Percentiles rank a stretch among this genome's conserved stretches.
These are phyloP conservation scores for Leishmania amazonensis DNA, from an alignment of 208 protist species.

Conservation along the genomic window DNA sequence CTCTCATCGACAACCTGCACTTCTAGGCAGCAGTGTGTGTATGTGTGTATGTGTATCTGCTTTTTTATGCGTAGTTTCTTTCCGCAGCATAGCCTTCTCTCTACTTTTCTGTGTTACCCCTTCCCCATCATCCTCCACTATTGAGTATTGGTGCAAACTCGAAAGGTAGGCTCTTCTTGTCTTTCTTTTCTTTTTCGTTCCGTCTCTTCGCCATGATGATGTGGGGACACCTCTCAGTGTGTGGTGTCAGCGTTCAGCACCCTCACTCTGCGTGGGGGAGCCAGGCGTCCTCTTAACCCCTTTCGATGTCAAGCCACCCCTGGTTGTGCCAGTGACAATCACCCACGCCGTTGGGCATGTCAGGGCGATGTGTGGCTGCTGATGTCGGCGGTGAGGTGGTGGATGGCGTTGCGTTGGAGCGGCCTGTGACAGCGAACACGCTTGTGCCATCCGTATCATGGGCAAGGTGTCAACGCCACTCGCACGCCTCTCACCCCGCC, in stretches of 20 bases:
- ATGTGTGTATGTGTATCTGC: not conserved
- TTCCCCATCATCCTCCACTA: not conserved
- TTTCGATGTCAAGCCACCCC: not conserved
- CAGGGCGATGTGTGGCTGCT: not conserved
- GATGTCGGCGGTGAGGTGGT: not conserved
- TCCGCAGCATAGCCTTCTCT: not conserved
- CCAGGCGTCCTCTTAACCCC: not conserved
- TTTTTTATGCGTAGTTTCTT: not conserved
- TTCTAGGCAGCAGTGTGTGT: conserved; percentile 11
- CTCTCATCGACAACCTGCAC: conserved; percentile 46
- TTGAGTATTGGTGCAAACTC: not conserved
- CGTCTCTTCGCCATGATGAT: not conserved
- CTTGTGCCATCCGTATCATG: not conserved
- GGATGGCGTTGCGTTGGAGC: not conserved
- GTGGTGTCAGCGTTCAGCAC: not conserved
- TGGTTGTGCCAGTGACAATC: not conserved
- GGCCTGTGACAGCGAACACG: not conserved
- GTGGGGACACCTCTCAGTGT: not conserved
- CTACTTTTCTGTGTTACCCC: not conserved
- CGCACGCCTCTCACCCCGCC: not conserved
- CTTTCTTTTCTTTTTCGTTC: not conserved
- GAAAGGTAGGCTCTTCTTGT: not conserved
- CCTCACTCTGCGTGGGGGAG: not conserved
- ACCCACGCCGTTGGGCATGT: not conserved
- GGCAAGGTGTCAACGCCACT: not conserved